These are phyloP conservation scores for Suillus occidentalis DNA, from an alignment of 768 basidiomycete species.

Conservation along the genomic window DNA sequence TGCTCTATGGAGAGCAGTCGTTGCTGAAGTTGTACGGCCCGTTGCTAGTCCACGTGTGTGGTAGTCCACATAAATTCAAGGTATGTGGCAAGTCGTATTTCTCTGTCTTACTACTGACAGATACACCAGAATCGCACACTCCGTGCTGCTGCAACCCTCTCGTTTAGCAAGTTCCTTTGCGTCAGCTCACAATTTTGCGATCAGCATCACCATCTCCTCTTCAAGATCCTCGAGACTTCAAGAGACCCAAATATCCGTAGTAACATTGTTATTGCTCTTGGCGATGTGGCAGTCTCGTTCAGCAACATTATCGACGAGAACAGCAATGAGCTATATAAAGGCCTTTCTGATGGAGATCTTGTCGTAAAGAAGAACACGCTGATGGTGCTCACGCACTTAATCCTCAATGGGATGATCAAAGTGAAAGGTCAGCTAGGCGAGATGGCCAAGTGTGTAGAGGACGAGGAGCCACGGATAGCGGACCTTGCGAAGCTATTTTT, in stretches of 20 bases:
- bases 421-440: constrained; percentile 99
- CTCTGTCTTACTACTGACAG: constrained; percentile 11
- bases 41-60: constrained; percentile 86
- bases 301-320: constrained; percentile 97
- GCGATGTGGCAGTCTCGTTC: constrained; percentile 98
- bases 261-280: constrained; percentile 97
- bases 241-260: constrained; percentile 87
- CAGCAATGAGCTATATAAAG: constrained; percentile 92
- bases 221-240: constrained; percentile 92
- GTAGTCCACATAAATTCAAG: constrained; percentile 89
- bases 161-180: constrained; percentile 96
- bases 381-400: constrained; percentile 96
- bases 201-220: constrained; percentile 80
- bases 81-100: constrained; percentile 38
- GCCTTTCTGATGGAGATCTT: constrained; percentile 81
- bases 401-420: constrained; percentile 99
- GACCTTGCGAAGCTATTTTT: constrained; percentile 99
- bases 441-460: constrained; percentile 99
- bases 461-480: constrained; percentile 80
- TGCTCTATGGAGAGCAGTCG: constrained; percentile 81
- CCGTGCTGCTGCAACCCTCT: constrained; percentile 81
- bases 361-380: constrained; percentile 99
- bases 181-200: constrained; percentile 95
- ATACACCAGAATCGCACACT: constrained; percentile 73
- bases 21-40: constrained; percentile 86